Conservation (phyloP, 345 rosid genomes). For the Ailanthus altissimus region DNA sequence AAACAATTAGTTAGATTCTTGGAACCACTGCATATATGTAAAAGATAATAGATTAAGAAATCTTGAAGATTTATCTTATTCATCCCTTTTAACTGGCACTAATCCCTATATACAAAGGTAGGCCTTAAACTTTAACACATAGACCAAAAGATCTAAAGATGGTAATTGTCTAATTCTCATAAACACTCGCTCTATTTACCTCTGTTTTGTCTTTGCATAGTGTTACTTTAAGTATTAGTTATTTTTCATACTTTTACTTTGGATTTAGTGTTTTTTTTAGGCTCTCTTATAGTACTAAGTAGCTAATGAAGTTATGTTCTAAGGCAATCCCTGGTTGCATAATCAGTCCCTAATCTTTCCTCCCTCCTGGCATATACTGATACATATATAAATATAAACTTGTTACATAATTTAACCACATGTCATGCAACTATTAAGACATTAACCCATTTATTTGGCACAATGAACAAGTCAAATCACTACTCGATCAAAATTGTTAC, state of each 20-base stretch:
- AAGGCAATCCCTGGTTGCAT: neutral
- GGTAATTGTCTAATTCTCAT: neutral
- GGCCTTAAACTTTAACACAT: neutral
- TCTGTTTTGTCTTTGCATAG: neutral
- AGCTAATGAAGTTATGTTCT: neutral
- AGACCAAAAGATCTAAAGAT: neutral
- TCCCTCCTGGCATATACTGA: neutral
- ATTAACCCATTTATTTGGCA: neutral
- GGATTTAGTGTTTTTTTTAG: neutral
- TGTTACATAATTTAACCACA: neutral
- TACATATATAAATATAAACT: neutral
- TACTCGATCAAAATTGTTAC: neutral
- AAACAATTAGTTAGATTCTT: neutral
- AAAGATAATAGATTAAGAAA: neutral
- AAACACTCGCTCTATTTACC: neutral
- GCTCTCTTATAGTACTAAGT: neutral
- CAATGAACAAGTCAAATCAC: neutral
- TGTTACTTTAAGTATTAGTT: neutral
- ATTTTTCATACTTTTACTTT: neutral
- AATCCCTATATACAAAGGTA: neutral
- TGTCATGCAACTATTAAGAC: neutral
- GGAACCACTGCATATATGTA: neutral
- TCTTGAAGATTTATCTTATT: neutral
- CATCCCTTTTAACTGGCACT: neutral
- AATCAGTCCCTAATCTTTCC: neutral